phyloP scores from a whole-genome alignment of 2,329 filamentous ascomycete species.

The Claviceps maximensis region DNA sequence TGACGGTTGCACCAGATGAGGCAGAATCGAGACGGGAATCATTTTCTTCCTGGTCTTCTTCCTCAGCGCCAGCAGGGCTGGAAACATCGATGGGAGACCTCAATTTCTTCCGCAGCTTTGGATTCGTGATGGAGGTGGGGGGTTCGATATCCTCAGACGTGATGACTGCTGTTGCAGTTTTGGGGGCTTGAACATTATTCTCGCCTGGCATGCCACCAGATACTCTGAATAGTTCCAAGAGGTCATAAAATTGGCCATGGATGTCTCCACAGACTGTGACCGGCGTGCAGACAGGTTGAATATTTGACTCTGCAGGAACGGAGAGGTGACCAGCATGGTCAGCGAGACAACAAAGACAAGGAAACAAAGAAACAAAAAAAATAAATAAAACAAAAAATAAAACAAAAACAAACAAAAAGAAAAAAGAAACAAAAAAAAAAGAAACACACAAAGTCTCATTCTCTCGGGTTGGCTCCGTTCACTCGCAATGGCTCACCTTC shows the following conservation, averaged over 20 bases:
- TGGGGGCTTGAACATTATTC: conserved; percentile 52
- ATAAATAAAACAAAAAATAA: too few species aligned
- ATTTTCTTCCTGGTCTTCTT: conserved; percentile 35
- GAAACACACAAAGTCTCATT: neutral
- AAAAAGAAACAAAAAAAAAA: too few species aligned
- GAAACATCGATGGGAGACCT: conserved; percentile 28
- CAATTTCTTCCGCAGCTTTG: conserved; percentile 77
- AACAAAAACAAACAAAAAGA: too few species aligned
- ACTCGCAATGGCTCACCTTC: conserved; percentile 50
- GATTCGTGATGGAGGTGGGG: conserved; percentile 75
- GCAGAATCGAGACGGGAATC: conserved; percentile 22
- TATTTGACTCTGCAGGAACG: conserved; percentile 68
- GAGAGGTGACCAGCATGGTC: neutral
- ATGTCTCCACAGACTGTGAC: conserved; percentile 98
- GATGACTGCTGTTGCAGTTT: conserved; percentile 60
- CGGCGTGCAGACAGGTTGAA: conserved; percentile 91
- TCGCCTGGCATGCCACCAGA: conserved; percentile 94
- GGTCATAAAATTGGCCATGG: conserved; percentile 96
- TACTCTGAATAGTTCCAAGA: conserved; percentile 91
- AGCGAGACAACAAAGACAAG: too few species aligned
- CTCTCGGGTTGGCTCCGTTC: neutral
- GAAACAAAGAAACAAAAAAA: too few species aligned
- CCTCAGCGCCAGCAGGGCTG: conserved; percentile 39
- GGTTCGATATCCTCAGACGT: conserved; percentile 88
- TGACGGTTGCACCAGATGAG: conserved; percentile 18